Evolutionary conservation across 1,139 yeast species (phyloP), one percentile per base, ranked within the genome.

Genomic region (Protomyces arabidopsidicola): DNA sequence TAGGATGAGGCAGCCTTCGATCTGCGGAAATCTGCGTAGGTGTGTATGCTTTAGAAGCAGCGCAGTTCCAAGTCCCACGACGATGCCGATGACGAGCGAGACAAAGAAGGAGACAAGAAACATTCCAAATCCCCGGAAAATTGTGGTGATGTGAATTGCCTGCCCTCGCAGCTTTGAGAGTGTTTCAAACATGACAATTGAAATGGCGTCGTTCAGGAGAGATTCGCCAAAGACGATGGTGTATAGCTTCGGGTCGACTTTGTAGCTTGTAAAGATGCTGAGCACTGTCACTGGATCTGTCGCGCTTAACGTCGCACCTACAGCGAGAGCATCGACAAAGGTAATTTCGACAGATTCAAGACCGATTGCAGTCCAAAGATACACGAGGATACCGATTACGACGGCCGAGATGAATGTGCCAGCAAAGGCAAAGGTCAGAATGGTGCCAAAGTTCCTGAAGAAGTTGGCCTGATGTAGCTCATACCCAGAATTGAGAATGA

Each of bases 181-280:
- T 0, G 99, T 95, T 39, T 95, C 98, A 77, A 95, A 95, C 96
- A 95, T 93, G 70, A 95, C 98, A 74, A 95, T 95, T 68, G 98
- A 91, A 68, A 95, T 95, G 53, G 99, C 98, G 77, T 95, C 99
- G 73, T 95, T 95, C 65, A 95, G 78, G 68, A 95, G 79, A 3
- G 97, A 88, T 75, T 95, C 99, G 55, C 99, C 99, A 74, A 95
- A 93, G 66, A 95, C 93, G 68, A 95, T 90, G 24, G 98, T 93
- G 77, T 95, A 95, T 57, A 95, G 79, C 75, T 93, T 93, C 10
- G 98, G 98, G 74, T 95, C 99, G 39, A 95, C 99, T 74, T 91
- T 90, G 77, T 95, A 93, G 16, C 98, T 95, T 72, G 93, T 93
- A 80, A 95, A 95, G 67, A 95, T 95, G 14, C 98, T 90, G 70